Conservation (phyloP, 2,329 filamentous ascomycete genomes). For the Helotiales sp. region DNA sequence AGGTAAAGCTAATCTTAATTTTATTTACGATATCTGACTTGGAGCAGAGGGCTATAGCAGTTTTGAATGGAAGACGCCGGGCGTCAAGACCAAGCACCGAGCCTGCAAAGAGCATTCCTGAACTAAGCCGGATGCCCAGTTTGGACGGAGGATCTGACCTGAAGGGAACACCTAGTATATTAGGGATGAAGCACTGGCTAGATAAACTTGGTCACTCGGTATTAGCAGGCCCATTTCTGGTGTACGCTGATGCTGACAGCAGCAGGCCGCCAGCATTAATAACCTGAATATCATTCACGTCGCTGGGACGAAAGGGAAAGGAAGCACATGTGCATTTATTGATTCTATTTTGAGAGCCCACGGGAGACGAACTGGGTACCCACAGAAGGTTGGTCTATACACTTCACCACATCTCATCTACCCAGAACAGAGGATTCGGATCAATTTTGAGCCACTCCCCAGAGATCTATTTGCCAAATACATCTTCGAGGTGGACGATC, state of each 20-base stretch:
- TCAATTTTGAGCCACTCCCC: constrained; percentile 60
- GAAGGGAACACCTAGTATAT: constrained; percentile 50
- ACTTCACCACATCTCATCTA: constrained; percentile 70
- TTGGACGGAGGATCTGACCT: constrained; percentile 7
- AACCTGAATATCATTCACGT: constrained; percentile 68
- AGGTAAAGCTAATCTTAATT: not conserved
- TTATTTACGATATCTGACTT: not conserved
- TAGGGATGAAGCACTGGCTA: constrained; percentile 81
- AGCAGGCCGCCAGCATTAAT: constrained; percentile 18
- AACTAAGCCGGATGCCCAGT: constrained; percentile 5
- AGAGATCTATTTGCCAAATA: constrained; percentile 63
- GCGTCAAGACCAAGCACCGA: constrained; percentile 1
- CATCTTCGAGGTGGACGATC: constrained; percentile 70
- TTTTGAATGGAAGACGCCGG: constrained; percentile 9
- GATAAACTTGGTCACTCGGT: constrained; percentile 75
- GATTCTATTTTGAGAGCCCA: constrained; percentile 63
- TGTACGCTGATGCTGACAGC: constrained; percentile 1
- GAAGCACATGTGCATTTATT: constrained; percentile 70
- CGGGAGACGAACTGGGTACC: constrained; percentile 41
- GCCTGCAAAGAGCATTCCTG: constrained; percentile 9
- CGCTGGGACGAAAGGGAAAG: constrained; percentile 75
- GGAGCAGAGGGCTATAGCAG: constrained; percentile 5
- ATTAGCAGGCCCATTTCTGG: not conserved
- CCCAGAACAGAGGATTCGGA: constrained; percentile 67
- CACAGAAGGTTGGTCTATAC: constrained; percentile 58